A percentile compares a stretch with the other conserved stretches of the same genome.
Evolutionary conservation across 371 early-diverging fungal species (phyloP).

Genomic region (Zopfochytrium polystomum): DNA sequence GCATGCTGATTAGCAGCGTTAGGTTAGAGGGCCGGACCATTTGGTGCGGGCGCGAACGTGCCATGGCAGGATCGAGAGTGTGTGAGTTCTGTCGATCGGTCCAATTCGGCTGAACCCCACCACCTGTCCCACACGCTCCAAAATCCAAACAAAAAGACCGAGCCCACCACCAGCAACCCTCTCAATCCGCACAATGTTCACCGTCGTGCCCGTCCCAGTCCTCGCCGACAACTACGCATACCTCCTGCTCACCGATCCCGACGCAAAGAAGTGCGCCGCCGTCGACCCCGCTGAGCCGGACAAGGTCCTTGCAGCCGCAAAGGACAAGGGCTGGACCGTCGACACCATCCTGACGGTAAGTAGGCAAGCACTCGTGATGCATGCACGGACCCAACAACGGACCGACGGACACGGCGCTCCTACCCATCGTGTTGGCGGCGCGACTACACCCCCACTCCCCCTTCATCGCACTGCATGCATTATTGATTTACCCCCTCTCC

Average conservation of each 20-base stretch:
- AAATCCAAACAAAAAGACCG: too few species aligned
- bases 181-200: too few species aligned
- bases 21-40: too few species aligned
- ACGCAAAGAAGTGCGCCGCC: constrained; percentile 13
- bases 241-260: constrained; percentile 14
- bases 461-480: background rate
- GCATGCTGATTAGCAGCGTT: too few species aligned
- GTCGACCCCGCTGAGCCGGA: constrained; percentile 24
- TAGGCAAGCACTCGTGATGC: background rate
- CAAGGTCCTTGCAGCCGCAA: constrained; percentile 16
- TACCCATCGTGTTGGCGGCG: background rate
- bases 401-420: too few species aligned
- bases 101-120: too few species aligned
- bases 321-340: constrained; percentile 15
- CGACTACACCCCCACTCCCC: background rate
- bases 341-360: constrained; percentile 16
- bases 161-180: too few species aligned
- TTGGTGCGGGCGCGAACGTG: too few species aligned
- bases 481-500: background rate
- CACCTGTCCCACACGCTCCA: too few species aligned
- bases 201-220: constrained; percentile 24
- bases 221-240: constrained; percentile 28
- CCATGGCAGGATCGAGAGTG: too few species aligned
- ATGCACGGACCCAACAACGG: too few species aligned
- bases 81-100: too few species aligned